phyloP scores from a whole-genome alignment of 441 rosid genomes.

The Codiaeum variegatum region DNA sequence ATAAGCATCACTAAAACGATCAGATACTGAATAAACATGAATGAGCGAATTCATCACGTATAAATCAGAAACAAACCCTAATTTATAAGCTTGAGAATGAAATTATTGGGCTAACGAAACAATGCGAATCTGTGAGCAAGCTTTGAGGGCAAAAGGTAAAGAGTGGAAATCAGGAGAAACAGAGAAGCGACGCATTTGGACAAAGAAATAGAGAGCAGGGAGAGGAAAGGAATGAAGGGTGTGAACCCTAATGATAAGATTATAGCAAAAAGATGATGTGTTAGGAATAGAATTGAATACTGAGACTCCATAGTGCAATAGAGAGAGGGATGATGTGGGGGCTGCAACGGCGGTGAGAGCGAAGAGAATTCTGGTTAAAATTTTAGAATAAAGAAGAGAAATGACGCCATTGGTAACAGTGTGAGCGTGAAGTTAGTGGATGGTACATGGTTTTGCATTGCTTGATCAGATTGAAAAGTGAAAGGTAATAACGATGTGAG shows the following conservation, averaged over 20 bases:
- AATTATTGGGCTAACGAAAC: constrained; percentile 29
- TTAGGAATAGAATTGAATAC: constrained; percentile 36
- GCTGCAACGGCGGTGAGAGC: constrained; percentile 22
- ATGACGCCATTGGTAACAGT: constrained; percentile 36
- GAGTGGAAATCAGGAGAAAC: constrained; percentile 54
- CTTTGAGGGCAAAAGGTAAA: constrained; percentile 58
- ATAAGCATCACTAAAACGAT: constrained; percentile 27
- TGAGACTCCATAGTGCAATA: constrained; percentile 34
- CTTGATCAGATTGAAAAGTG: constrained; percentile 22
- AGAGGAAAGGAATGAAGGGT: constrained; percentile 36
- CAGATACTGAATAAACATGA: constrained; percentile 26
- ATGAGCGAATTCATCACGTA: constrained; percentile 48
- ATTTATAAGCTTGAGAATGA: constrained; percentile 44
- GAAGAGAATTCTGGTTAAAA: constrained; percentile 36
- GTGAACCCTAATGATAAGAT: constrained; percentile 45
- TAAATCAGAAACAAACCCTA: constrained; percentile 47
- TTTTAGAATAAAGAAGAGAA: constrained; percentile 16
- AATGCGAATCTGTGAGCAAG: constrained; percentile 37
- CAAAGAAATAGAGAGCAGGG: constrained; percentile 40
- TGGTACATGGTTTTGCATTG: constrained; percentile 41
- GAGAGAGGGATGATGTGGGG: constrained; percentile 4
- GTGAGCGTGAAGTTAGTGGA: constrained; percentile 52
- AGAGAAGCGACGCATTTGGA: constrained; percentile 47
- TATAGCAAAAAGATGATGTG: constrained; percentile 56
- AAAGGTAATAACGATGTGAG: neutral